phyloP scores from a whole-genome alignment of 2,329 filamentous ascomycete species.

The Rutstroemia sp. region DNA sequence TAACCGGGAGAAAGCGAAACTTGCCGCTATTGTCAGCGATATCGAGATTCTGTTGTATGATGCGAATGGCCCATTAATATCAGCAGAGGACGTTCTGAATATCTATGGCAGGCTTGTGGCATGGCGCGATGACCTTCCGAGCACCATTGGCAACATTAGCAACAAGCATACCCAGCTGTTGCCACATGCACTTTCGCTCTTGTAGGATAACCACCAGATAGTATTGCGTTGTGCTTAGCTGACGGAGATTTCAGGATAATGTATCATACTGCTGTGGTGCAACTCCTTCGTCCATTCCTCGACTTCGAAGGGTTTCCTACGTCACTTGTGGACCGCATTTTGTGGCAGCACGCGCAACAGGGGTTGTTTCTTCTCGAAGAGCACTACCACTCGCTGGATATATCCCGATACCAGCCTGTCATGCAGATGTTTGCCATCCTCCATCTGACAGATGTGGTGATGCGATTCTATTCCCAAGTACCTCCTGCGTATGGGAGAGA shows the following conservation, averaged over 20 bases:
- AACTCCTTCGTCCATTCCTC: slow-evolving; percentile 28
- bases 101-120: slow-evolving; percentile 24
- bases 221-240: not conserved
- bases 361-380: slow-evolving; percentile 28
- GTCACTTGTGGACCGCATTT: slow-evolving; percentile 19
- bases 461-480: slow-evolving; percentile 26
- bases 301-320: slow-evolving; percentile 22
- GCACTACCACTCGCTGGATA: slow-evolving; percentile 25
- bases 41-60: slow-evolving; percentile 23
- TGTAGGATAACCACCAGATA: slow-evolving; percentile 23
- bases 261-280: slow-evolving; percentile 24
- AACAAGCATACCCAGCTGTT: slow-evolving; percentile 17
- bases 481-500: slow-evolving; percentile 18
- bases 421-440: slow-evolving; percentile 30
- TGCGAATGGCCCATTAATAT: slow-evolving; percentile 11
- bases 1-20: slow-evolving; percentile 27
- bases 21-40: slow-evolving; percentile 25
- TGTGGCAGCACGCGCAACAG: slow-evolving; percentile 28
- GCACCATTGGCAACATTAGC: slow-evolving; percentile 18
- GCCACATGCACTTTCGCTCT: slow-evolving; percentile 29
- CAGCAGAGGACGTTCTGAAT: slow-evolving; percentile 19
- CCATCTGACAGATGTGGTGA: slow-evolving; percentile 27
- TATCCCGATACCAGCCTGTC: slow-evolving; percentile 28
- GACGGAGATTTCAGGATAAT: slow-evolving; percentile 26
- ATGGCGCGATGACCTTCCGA: slow-evolving; percentile 27